phyloP scores from a whole-genome alignment of 208 protist genomes.

The Trypanosoma congolense region DNA sequence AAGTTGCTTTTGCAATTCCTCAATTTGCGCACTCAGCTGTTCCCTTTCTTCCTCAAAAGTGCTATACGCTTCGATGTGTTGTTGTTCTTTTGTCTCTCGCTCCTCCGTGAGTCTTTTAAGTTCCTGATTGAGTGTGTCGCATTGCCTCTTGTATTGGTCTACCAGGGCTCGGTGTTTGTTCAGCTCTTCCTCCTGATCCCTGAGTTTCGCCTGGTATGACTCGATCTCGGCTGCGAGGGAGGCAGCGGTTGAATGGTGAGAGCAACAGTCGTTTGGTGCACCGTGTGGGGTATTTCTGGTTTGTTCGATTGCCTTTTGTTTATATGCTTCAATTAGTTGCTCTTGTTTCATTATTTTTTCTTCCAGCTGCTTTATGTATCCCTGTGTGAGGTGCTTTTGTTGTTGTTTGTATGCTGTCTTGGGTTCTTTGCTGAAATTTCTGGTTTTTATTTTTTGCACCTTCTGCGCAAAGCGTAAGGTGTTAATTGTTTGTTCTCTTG shows the following conservation, averaged over 20 bases:
- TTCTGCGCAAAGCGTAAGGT: constrained; percentile 65
- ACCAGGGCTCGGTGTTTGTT: background rate
- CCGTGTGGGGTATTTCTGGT: no score
- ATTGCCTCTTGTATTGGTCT: background rate
- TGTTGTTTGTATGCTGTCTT: constrained; percentile 30
- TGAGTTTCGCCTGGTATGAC: constrained; percentile 10
- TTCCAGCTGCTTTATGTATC: constrained; percentile 41
- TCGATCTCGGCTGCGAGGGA: background rate
- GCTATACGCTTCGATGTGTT: constrained; percentile 3
- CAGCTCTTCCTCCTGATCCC: background rate
- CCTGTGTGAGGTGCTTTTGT: constrained; percentile 31
- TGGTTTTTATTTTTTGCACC: constrained; percentile 53
- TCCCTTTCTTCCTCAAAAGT: constrained; percentile 4
- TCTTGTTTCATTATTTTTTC: constrained; percentile 26
- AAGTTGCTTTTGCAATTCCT: background rate
- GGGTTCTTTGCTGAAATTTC: constrained; percentile 42
- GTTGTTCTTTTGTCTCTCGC: background rate
- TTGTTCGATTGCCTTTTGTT: no score
- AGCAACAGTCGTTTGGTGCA: no score
- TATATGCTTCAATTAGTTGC: no score
- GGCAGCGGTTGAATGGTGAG: background rate
- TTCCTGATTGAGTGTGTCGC: background rate
- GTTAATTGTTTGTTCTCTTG: constrained; percentile 46
- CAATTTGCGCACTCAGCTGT: background rate
- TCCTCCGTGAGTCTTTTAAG: constrained; percentile 1